Conservation (phyloP, 352 stramenopile species). For the Albugo laibachii region DNA sequence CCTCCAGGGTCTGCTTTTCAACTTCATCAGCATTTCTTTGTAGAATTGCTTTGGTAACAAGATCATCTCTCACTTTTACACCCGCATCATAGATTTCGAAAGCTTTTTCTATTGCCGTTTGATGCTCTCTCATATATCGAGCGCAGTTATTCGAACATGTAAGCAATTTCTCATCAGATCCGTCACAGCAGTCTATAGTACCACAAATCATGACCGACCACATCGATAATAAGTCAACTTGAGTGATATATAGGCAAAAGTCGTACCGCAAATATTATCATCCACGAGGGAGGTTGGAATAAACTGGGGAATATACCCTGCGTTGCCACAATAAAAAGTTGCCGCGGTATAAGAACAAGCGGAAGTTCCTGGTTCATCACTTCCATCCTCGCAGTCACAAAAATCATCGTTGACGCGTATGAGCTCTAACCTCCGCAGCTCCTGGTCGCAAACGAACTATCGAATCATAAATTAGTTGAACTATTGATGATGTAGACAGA, state of each 20-base stretch:
- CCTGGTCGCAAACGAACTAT: too few species aligned
- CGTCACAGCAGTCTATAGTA: slow-evolving; percentile 64
- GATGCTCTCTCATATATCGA: slow-evolving; percentile 19
- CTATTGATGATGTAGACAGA: too few species aligned
- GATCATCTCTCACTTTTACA: slow-evolving; percentile 16
- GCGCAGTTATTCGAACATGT: slow-evolving; percentile 25
- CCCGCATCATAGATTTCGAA: slow-evolving; percentile 58
- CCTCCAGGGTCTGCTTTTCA: slow-evolving; percentile 11
- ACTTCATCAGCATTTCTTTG: slow-evolving; percentile 9
- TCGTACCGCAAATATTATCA: slow-evolving; percentile 48
- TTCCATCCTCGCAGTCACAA: slow-evolving; percentile 84
- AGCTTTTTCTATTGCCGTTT: slow-evolving; percentile 25
- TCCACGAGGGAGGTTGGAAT: slow-evolving; percentile 48
- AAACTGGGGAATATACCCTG: slow-evolving; percentile 38
- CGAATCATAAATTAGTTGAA: too few species aligned
- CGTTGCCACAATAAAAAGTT: slow-evolving; percentile 53
- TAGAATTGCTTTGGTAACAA: slow-evolving; percentile 13
- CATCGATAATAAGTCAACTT: neutral
- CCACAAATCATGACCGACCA: too few species aligned
- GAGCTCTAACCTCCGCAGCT: too few species aligned
- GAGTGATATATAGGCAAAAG: neutral
- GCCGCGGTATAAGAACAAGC: slow-evolving; percentile 48
- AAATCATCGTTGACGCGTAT: slow-evolving; percentile 83
- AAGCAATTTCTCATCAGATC: slow-evolving; percentile 54
- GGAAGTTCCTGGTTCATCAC: slow-evolving; percentile 74